Evolutionary conservation across 2,329 filamentous ascomycete species (phyloP), one percentile per base, ranked within the genome.

Genomic region (Stagonosporopsis tanaceti): DNA sequence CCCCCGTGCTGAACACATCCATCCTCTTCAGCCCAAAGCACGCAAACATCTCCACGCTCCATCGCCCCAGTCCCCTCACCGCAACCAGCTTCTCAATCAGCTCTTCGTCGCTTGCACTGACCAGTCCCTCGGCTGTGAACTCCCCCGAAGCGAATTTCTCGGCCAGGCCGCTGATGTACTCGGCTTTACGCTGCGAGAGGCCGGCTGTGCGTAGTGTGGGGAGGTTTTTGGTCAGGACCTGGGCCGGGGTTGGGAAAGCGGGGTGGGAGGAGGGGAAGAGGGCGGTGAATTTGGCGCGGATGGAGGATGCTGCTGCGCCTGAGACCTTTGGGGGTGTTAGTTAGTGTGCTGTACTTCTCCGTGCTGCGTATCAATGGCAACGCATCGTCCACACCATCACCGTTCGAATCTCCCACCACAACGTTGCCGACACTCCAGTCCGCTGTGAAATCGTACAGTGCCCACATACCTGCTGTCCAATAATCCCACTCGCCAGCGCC

Each of bases 41-140:
- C 47, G 93, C 92, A 81, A 99, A 99, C 95, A 99, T 72, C 47
- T 72, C 93, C 14, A 96, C 93, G 45, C 89, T 93, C 95, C 95
- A 98, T 51, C 84, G 84, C 0, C 95, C 95, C 47, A 98, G 79
- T 0, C 95, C 95, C 9, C 94, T 84, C 5, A 99, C 93, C 1
- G 93, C 91, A 45, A 90, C 92, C 45, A 99, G 82, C 74, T 85
- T 89, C 76, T 90, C 86, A 62, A 97, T 82, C 7, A 99, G 84
- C 65, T 96, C 91, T 47, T 96, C 93, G 74, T 99, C 95, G 5
- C 87, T 85, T 1, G 92, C 92, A 34, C 87, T 85, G 50, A 91
- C 85, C 20, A 98, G 84, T 82, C 95, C 88, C 61, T 85, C 79
- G 11, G 92, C 89, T 41, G 85, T 90, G 50, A 98, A 80, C 68